Evolutionary conservation across 176 grass and related monocot species (phyloP).

Genomic region (Paspalum notatum): DNA sequence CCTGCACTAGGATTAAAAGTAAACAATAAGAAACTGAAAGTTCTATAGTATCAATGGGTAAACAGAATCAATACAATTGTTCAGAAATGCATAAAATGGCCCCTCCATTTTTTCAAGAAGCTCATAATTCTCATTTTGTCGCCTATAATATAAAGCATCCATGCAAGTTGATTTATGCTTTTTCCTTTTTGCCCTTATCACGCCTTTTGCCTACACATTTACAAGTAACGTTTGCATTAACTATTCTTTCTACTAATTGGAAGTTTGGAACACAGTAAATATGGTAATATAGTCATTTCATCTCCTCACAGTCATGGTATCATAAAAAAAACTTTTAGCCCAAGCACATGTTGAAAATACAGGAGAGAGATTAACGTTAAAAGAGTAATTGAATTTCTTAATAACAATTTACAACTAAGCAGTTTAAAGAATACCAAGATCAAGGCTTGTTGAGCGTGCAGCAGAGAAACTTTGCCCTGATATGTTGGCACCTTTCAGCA

Average conservation of each 20-base stretch:
- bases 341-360: not conserved
- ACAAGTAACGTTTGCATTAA: not conserved
- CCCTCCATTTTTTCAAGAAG: not conserved
- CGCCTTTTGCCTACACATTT: not conserved
- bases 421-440: constrained; percentile 81
- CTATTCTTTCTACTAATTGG: not conserved
- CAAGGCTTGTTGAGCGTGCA: constrained; percentile 82
- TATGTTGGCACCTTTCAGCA: constrained; percentile 83
- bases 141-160: not conserved
- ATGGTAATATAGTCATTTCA: not conserved
- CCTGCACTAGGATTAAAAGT: constrained; percentile 79
- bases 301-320: not conserved
- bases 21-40: constrained; percentile 51
- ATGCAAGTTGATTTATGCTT: not conserved
- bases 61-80: constrained; percentile 7
- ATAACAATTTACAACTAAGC: constrained; percentile 42
- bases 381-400: constrained; percentile 32
- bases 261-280: not conserved
- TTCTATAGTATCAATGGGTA: not conserved
- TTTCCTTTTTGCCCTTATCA: not conserved
- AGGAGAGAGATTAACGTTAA: not conserved
- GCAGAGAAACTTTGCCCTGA: constrained; percentile 77
- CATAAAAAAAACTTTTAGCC: not conserved
- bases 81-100: constrained; percentile 3
- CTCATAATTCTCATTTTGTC: not conserved